Conservation (phyloP, 2,329 filamentous ascomycete species). For the Leptosphaerulina australis region DNA sequence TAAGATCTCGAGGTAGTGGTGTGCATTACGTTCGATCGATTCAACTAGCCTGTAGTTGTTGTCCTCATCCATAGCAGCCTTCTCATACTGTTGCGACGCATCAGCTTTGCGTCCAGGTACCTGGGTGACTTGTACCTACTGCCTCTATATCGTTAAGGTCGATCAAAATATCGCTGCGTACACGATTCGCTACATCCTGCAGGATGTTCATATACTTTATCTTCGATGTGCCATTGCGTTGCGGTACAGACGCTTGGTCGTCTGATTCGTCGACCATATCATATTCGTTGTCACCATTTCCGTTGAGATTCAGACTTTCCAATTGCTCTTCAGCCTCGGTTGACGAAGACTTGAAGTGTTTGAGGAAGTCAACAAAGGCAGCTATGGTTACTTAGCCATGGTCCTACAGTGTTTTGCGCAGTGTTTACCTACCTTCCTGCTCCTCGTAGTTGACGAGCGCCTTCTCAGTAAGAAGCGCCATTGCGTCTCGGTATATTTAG, state of each 20-base stretch:
- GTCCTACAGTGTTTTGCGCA: conserved; percentile 18
- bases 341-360: conserved; percentile 83
- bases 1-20: conserved; percentile 92
- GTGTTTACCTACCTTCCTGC: conserved; percentile 71
- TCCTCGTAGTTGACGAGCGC: conserved; percentile 84
- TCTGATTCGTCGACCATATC: conserved; percentile 89
- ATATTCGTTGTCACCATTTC: conserved; percentile 88
- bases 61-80: conserved; percentile 66
- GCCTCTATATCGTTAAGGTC: conserved; percentile 85
- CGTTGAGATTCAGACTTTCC: conserved; percentile 82
- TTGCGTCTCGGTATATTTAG: conserved; percentile 51
- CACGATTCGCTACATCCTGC: conserved; percentile 84
- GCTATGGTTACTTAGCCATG: conserved; percentile 56
- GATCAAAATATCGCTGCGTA: conserved; percentile 76
- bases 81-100: conserved; percentile 70
- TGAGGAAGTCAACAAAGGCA: conserved; percentile 86
- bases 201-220: conserved; percentile 88
- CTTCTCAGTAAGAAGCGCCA: conserved; percentile 85
- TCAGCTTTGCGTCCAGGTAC: conserved; percentile 18
- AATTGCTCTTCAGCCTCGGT: conserved; percentile 78
- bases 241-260: conserved; percentile 58
- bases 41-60: conserved; percentile 70
- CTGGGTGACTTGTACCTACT: conserved; percentile 55
- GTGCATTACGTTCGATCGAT: conserved; percentile 87
- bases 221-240: conserved; percentile 59